phyloP scores from a whole-genome alignment of 2,329 filamentous ascomycete genomes.

The Volutella citrinella region DNA sequence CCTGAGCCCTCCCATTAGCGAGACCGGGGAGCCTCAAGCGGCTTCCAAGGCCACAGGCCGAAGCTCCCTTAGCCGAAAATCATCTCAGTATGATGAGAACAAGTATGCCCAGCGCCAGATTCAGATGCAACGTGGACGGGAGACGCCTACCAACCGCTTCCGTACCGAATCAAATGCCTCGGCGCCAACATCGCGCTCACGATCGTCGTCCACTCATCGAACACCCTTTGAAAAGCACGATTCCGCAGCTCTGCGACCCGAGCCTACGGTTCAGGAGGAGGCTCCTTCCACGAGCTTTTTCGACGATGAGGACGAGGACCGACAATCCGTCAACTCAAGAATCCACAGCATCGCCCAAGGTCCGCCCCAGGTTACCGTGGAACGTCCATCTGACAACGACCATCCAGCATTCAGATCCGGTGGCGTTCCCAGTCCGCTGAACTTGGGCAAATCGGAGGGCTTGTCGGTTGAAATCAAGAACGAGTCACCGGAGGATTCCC shows the following conservation, averaged over 20 bases:
- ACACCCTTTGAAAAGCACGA: slow-evolving; percentile 32
- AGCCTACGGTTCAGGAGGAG: slow-evolving; percentile 33
- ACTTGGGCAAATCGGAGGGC: slow-evolving; percentile 20
- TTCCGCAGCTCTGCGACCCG: slow-evolving; percentile 23
- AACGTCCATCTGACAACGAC: slow-evolving; percentile 50
- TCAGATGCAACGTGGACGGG: slow-evolving; percentile 74
- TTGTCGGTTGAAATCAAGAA: slow-evolving; percentile 4
- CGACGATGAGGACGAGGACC: slow-evolving; percentile 42
- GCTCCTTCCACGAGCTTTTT: slow-evolving; percentile 38
- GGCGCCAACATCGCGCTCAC: slow-evolving; percentile 38
- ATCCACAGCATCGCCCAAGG: slow-evolving; percentile 6
- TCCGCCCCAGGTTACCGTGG: slow-evolving; percentile 36
- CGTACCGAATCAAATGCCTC: slow-evolving; percentile 46
- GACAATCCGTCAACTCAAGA: slow-evolving; percentile 16
- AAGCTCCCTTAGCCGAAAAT: slow-evolving; percentile 64
- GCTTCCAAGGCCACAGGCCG: slow-evolving; percentile 74
- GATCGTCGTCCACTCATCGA: slow-evolving; percentile 44
- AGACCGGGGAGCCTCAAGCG: slow-evolving; percentile 63
- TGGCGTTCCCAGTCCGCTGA: slow-evolving; percentile 42
- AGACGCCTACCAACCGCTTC: slow-evolving; percentile 51
- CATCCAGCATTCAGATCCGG: slow-evolving; percentile 53
- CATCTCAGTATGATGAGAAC: slow-evolving; percentile 76
- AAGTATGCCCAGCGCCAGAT: slow-evolving; percentile 80
- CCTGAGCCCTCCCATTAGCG: slow-evolving; percentile 60
- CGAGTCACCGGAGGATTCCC: slow-evolving; percentile 59